Percentiles rank a stretch among this genome's conserved stretches.
Conservation (phyloP, 2,329 filamentous ascomycete species). For the Xylaria sp. region DNA sequence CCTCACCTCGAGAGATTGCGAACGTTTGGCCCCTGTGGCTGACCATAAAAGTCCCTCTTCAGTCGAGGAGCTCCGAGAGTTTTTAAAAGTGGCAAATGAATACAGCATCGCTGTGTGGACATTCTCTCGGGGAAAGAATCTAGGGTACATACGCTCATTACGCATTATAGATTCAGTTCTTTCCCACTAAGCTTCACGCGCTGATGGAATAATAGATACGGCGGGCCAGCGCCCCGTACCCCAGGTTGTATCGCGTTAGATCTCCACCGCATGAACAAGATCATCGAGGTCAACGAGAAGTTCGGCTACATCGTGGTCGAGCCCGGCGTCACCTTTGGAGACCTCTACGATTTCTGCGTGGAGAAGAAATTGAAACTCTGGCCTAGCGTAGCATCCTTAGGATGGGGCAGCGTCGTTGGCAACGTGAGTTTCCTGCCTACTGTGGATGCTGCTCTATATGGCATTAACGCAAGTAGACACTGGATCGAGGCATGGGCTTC, state of each 20-base stretch:
- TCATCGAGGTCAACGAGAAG: constrained; percentile 58
- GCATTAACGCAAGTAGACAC: constrained; percentile 44
- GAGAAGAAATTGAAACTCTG: constrained; percentile 57
- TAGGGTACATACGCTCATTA: constrained; percentile 51
- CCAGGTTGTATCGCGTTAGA: constrained; percentile 59
- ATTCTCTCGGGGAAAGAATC: constrained; percentile 53
- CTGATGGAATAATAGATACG: constrained; percentile 53
- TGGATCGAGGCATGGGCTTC: constrained; percentile 58
- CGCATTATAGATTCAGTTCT: too few species aligned
- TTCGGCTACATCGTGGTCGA: constrained; percentile 60
- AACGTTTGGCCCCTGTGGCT: not conserved
- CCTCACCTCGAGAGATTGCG: not conserved
- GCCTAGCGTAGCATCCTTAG: constrained; percentile 61
- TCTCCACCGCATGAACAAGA: constrained; percentile 57
- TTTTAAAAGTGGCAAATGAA: constrained; percentile 50
- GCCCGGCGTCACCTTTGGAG: constrained; percentile 59
- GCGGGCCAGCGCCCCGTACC: constrained; percentile 60
- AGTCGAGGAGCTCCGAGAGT: constrained; percentile 48
- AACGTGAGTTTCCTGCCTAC: constrained; percentile 52
- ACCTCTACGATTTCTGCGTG: constrained; percentile 56
- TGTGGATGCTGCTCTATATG: not conserved
- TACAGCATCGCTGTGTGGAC: constrained; percentile 48
- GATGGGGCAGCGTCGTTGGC: constrained; percentile 62
- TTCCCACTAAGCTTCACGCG: not conserved
- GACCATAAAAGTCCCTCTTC: constrained; percentile 47